Base-by-base conservation (phyloP, 306 rosid genomes). In the Quercus robur region DNA sequence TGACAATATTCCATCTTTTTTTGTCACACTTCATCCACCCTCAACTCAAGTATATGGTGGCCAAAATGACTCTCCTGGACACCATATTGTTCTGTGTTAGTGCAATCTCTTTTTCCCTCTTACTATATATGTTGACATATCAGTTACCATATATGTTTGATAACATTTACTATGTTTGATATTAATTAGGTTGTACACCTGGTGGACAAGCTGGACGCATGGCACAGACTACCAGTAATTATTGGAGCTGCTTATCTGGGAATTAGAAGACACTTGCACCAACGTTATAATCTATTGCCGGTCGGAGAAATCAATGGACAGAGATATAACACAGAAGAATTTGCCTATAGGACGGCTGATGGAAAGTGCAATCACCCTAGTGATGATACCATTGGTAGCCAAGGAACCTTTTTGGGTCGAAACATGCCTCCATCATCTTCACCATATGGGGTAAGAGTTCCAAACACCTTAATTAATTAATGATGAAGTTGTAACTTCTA, bases 141-240 rank as follows among this genome's bases (percentile, higher is more conserved):
- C 46, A 38, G 46, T 38, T 38, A 38, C 46, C 2, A 38, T 2
- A 38, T 49, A 1, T 49, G 54, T 46, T 46, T 1, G 54, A 3
- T 46, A 46, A 46, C 54, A 46, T 61, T 19, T 46, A 18, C 13
- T 3, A 46, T 55, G 46, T 75, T 26, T 77, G 73, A 67, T 31
- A 10, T 59, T 59, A 31, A 46, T n/a, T 79, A 88, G 94, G 83
- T 84, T 12, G 75, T 90, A 33, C 94, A 89, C 77, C 71, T 86
- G 10, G 86, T 89, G 81, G 97, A 92, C 90, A 90, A 86, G 87
- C 67, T 87, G 58, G 92, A 55, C 28, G 25, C 84, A 57, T 92
- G 97, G 97, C 92, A 90, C 72, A 90, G 89, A 70, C 74, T 90
- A 6, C 97, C 97, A 2, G 93, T 92, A 74, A 71, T 87, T 12